Percentiles rank a stretch among this genome's conserved stretches.
Evolutionary conservation across 1,284 basidiomycete species (phyloP).

Genomic region (Marasmius tenuissimus): DNA sequence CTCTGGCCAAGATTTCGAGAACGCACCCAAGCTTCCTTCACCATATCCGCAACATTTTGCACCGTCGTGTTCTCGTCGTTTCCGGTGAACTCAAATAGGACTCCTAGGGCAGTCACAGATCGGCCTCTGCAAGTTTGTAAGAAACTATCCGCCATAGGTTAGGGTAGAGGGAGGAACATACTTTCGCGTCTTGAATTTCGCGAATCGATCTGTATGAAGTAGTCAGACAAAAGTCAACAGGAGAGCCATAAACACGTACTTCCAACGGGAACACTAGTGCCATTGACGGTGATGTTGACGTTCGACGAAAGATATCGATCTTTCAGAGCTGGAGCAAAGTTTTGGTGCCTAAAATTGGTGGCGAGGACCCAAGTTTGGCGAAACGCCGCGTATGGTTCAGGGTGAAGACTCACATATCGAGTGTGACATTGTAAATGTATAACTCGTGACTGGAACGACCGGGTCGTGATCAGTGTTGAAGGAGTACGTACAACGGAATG

Average conservation of each 20-base stretch:
- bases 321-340: slow-evolving; percentile 70
- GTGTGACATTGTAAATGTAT: slow-evolving; percentile 75
- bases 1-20: neutral
- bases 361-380: slow-evolving; percentile 7
- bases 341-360: slow-evolving; percentile 51
- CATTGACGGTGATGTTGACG: slow-evolving; percentile 75
- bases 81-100: slow-evolving; percentile 75
- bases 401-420: slow-evolving; percentile 60
- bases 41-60: slow-evolving; percentile 72
- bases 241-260: slow-evolving; percentile 33
- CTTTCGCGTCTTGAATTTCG: slow-evolving; percentile 78
- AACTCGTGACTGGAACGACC: slow-evolving; percentile 73
- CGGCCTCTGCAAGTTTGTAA: slow-evolving; percentile 48
- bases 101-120: slow-evolving; percentile 76
- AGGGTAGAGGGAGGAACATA: slow-evolving; percentile 24
- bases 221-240: neutral
- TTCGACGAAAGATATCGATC: slow-evolving; percentile 84
- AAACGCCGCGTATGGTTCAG: slow-evolving; percentile 10
- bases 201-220: slow-evolving; percentile 50
- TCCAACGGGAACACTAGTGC: slow-evolving; percentile 64
- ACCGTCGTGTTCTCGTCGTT: slow-evolving; percentile 71
- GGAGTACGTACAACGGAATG: neutral
- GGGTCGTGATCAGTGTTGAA: slow-evolving; percentile 2
- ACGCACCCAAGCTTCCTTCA: slow-evolving; percentile 69
- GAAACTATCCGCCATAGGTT: slow-evolving; percentile 1